Conservation (phyloP, 2,329 filamentous ascomycete genomes). For the Neopestalotiopsis sp. region DNA sequence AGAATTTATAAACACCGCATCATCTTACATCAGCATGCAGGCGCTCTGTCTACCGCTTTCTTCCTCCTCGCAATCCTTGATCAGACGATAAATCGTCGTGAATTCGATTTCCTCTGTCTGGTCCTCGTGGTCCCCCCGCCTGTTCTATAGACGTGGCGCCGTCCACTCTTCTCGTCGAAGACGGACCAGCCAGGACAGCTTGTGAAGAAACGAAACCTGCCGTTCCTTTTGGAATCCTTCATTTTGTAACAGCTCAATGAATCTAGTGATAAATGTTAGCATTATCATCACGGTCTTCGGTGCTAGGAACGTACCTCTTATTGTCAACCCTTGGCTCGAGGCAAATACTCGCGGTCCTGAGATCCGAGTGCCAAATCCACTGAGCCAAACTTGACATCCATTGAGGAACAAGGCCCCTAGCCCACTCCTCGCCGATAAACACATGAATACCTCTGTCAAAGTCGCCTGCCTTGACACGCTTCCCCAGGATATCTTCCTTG, state of each 20-base stretch:
- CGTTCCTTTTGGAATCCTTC: slow-evolving; percentile 85
- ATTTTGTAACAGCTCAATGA: slow-evolving; percentile 72
- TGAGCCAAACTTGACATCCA: slow-evolving; percentile 92
- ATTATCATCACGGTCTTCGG: not conserved
- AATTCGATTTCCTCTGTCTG: not conserved
- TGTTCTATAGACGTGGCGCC: slow-evolving; percentile 11
- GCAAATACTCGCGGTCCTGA: slow-evolving; percentile 80
- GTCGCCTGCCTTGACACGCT: slow-evolving; percentile 71
- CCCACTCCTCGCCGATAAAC: slow-evolving; percentile 90
- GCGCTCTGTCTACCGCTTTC: not conserved
- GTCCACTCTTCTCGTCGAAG: slow-evolving; percentile 78
- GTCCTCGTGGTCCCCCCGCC: not conserved
- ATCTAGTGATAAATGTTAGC: slow-evolving; percentile 46
- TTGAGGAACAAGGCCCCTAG: slow-evolving; percentile 76
- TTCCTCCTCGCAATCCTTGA: not conserved
- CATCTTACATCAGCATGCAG: no score
- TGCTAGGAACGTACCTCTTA: slow-evolving; percentile 66
- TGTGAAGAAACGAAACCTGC: slow-evolving; percentile 88
- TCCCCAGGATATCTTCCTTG: slow-evolving; percentile 84
- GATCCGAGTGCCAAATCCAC: slow-evolving; percentile 78
- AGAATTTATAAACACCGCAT: no score
- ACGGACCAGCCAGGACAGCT: slow-evolving; percentile 86
- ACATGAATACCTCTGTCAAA: slow-evolving; percentile 91
- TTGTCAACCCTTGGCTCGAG: slow-evolving; percentile 94
- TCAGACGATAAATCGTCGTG: not conserved